These are phyloP conservation scores for Zychaea mexicana DNA, from an alignment of 371 early-diverging fungal genomes.

Conservation along the genomic window DNA sequence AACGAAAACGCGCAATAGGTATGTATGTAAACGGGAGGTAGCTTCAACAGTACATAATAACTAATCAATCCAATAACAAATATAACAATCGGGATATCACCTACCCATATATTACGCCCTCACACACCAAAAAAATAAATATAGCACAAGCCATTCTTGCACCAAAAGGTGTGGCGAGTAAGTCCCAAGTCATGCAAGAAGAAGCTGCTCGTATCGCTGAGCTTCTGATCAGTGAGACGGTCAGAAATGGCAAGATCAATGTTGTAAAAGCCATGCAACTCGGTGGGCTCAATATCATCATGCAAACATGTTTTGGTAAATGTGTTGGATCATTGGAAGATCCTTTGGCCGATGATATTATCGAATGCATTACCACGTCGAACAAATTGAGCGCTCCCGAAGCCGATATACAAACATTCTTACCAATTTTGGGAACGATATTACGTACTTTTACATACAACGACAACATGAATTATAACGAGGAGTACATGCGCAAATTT, in stretches of 20 bases:
- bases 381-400: not conserved
- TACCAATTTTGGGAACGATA: constrained; percentile 4
- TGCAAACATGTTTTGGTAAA: constrained; percentile 12
- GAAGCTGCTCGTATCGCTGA: not conserved
- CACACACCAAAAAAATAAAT: not conserved
- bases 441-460: no score
- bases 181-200: not conserved
- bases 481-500: not conserved
- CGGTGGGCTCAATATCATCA: constrained; percentile 7
- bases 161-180: constrained; percentile 1
- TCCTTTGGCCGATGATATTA: not conserved
- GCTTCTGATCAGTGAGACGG: not conserved
- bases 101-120: not conserved
- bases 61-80: not conserved
- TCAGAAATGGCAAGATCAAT: not conserved
- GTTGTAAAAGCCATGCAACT: constrained; percentile 3
- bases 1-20: constrained; percentile 3
- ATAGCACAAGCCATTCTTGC: constrained; percentile 4
- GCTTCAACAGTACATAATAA: no score
- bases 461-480: no score
- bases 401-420: constrained; percentile 11
- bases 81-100: not conserved
- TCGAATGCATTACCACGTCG: not conserved
- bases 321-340: constrained; percentile 4
- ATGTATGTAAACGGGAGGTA: no score